Conservation (phyloP, 2,329 filamentous ascomycete species). For the Phialophora verrucosa region DNA sequence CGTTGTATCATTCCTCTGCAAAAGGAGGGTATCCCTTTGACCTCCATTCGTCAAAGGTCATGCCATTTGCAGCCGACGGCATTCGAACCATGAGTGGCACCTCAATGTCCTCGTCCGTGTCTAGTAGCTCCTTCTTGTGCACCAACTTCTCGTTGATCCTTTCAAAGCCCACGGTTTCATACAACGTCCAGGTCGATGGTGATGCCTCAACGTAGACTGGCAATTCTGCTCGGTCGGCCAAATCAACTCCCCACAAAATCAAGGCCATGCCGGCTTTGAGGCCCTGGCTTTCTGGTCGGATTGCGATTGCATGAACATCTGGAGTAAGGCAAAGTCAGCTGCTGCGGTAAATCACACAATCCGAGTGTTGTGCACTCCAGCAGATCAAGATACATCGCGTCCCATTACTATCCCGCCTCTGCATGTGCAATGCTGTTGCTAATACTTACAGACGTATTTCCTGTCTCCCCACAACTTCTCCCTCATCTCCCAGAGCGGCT, state of each 20-base stretch:
- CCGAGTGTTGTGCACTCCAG: too few relatives aligned
- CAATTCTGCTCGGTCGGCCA: slow-evolving; percentile 45
- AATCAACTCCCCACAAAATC: slow-evolving; percentile 47
- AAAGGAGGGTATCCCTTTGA: slow-evolving; percentile 15
- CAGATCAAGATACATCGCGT: too few relatives aligned
- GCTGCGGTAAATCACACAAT: too few relatives aligned
- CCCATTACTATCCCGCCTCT: too few relatives aligned
- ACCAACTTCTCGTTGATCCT: slow-evolving; percentile 42
- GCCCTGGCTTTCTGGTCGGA: slow-evolving; percentile 52
- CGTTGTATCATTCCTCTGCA: too few relatives aligned
- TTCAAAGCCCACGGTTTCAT: too few relatives aligned
- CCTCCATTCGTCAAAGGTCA: slow-evolving; percentile 48
- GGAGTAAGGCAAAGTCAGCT: neutral
- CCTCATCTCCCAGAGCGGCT: slow-evolving; percentile 51
- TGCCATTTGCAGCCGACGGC: slow-evolving; percentile 45
- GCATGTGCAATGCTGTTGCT: neutral
- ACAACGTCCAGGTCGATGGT: too few relatives aligned
- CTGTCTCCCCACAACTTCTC: slow-evolving; percentile 51
- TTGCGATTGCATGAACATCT: slow-evolving; percentile 55
- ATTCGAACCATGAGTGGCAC: slow-evolving; percentile 53
- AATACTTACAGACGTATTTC: slow-evolving; percentile 51
- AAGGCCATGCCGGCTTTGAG: slow-evolving; percentile 51
- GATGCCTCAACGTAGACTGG: slow-evolving; percentile 47
- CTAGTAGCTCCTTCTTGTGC: slow-evolving; percentile 47
- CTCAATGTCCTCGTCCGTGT: slow-evolving; percentile 46